Percentiles rank a stretch among this genome's conserved stretches.
phyloP scores from a whole-genome alignment of 306 rosid species.

The Astragalus glycyphyllos region DNA sequence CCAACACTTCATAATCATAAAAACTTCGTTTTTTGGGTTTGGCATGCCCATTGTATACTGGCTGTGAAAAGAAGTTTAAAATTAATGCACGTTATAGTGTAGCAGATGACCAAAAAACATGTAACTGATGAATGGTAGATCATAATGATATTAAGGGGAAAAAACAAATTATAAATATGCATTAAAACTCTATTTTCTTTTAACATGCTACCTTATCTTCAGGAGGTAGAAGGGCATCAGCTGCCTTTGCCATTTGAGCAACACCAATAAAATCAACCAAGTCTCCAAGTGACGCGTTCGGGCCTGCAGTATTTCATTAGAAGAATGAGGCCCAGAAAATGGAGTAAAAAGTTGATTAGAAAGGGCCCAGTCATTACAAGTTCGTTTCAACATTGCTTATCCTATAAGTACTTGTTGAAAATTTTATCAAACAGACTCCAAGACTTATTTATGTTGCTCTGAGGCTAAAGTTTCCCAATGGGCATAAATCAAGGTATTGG shows the following conservation, averaged over 20 bases:
- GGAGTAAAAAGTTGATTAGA: constrained; percentile 1
- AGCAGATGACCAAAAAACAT: not conserved
- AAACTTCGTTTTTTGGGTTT: too few species aligned
- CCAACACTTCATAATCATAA: constrained; percentile 56
- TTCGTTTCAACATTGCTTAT: too few species aligned
- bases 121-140: constrained; percentile 2
- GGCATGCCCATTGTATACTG: too few species aligned
- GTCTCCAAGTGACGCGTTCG: constrained; percentile 63
- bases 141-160: not conserved
- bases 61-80: too few species aligned
- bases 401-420: too few species aligned
- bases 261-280: constrained; percentile 78
- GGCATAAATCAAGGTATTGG: not conserved
- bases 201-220: constrained; percentile 41
- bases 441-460: too few species aligned
- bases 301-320: constrained; percentile 59
- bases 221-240: constrained; percentile 63
- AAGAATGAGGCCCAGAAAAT: constrained; percentile 34
- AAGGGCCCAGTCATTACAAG: too few species aligned
- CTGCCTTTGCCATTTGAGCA: constrained; percentile 75
- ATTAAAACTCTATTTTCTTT: constrained; percentile 1
- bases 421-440: too few species aligned
- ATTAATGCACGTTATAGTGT: too few species aligned
- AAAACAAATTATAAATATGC: constrained; percentile 11
- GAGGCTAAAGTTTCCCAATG: too few species aligned